Conservation (phyloP, 495 filamentous ascomycete species). For the Penicillium paxilli region DNA sequence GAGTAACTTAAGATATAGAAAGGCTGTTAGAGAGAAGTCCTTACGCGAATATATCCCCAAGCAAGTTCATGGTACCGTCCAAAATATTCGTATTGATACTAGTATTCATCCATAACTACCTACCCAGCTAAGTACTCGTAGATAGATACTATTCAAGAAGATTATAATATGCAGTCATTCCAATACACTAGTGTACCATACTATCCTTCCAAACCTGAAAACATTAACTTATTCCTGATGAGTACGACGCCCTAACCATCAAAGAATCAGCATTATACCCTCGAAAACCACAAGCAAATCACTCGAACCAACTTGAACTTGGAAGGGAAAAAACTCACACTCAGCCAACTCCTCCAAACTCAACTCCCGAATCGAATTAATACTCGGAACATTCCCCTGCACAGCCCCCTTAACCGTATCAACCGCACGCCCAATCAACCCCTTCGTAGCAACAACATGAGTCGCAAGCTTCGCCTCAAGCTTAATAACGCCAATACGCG, state of each 20-base stretch:
- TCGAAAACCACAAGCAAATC: neutral
- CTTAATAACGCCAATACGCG: constrained; percentile 64
- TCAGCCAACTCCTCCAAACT: constrained; percentile 62
- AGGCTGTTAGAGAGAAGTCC: too few species aligned
- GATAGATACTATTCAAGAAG: neutral
- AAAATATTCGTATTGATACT: neutral
- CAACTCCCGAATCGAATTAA: constrained; percentile 81
- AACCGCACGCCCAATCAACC: constrained; percentile 55
- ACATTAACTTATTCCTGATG: constrained; percentile 15
- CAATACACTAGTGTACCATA: constrained; percentile 1
- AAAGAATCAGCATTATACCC: neutral
- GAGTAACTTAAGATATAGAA: too few species aligned
- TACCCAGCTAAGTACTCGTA: too few species aligned
- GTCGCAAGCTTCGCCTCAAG: constrained; percentile 47
- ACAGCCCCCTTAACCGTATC: constrained; percentile 76
- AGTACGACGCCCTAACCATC: constrained; percentile 30
- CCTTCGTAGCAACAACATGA: constrained; percentile 42
- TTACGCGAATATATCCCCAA: too few species aligned
- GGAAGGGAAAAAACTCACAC: constrained; percentile 27
- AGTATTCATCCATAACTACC: too few species aligned
- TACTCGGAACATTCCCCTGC: constrained; percentile 67
- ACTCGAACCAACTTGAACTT: neutral
- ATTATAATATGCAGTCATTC: constrained; percentile 10
- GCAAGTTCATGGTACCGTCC: too few species aligned
- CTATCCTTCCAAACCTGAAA: too few species aligned